A percentile compares a stretch with the other conserved stretches of the same genome.
Evolutionary conservation across 106 monocot species (phyloP).

Genomic region (Dendrobium nobile): DNA sequence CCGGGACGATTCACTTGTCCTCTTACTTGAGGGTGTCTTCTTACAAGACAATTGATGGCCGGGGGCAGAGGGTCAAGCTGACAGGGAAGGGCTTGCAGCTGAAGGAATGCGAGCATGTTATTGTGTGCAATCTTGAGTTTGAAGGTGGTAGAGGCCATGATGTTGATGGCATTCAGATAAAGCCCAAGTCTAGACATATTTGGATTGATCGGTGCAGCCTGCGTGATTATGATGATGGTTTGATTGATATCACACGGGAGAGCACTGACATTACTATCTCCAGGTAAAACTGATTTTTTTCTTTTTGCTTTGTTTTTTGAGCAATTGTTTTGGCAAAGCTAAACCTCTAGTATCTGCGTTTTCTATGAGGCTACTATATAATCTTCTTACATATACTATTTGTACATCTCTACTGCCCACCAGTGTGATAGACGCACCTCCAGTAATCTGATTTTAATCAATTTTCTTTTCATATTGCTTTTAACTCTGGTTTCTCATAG

Average conservation of each 20-base stretch:
- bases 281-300: slow-evolving; percentile 27
- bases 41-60: slow-evolving; percentile 92
- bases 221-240: slow-evolving; percentile 79
- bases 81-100: slow-evolving; percentile 81
- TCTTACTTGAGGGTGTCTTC: slow-evolving; percentile 81
- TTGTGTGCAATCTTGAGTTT: slow-evolving; percentile 84
- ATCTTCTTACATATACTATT: background rate
- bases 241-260: slow-evolving; percentile 86
- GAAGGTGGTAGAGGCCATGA: slow-evolving; percentile 95
- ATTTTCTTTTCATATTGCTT: background rate
- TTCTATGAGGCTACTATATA: background rate
- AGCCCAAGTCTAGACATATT: slow-evolving; percentile 82
- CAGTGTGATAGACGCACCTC: background rate
- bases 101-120: slow-evolving; percentile 87
- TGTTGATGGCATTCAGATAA: slow-evolving; percentile 96
- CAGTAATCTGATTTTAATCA: background rate
- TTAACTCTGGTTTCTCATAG: background rate
- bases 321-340: background rate
- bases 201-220: slow-evolving; percentile 95
- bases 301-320: background rate
- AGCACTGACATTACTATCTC: slow-evolving; percentile 95
- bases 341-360: background rate
- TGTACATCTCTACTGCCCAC: background rate
- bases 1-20: slow-evolving; percentile 70
- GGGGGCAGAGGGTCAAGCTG: slow-evolving; percentile 67